phyloP scores from a whole-genome alignment of 306 rosid species.

The Gleditsia sinensis region DNA sequence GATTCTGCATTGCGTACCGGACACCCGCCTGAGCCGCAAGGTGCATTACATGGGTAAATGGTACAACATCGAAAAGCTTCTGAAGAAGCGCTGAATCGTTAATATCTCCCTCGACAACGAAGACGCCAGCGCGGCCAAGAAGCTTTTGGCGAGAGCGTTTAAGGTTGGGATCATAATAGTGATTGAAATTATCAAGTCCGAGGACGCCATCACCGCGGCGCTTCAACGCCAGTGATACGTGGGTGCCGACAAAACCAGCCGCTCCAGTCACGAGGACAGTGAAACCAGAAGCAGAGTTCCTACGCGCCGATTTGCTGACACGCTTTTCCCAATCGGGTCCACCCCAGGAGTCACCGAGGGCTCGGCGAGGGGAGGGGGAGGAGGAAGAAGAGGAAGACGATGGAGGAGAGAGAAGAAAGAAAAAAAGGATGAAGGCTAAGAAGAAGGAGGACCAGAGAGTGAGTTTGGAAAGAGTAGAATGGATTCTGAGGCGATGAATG shows the following conservation, averaged over 20 bases:
- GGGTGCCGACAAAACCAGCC: constrained; percentile 81
- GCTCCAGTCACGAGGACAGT: constrained; percentile 84
- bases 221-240: constrained; percentile 71
- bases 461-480: constrained; percentile 53
- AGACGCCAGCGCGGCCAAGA: constrained; percentile 73
- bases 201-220: constrained; percentile 86
- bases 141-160: constrained; percentile 70
- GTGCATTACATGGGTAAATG: constrained; percentile 85
- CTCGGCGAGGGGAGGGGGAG: constrained; percentile 42
- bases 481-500: constrained; percentile 61
- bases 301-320: constrained; percentile 61
- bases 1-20: constrained; percentile 87
- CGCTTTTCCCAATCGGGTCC: constrained; percentile 79
- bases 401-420: constrained; percentile 45
- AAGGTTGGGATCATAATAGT: constrained; percentile 68
- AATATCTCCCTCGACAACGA: constrained; percentile 82
- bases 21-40: constrained; percentile 92
- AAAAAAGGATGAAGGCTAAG: constrained; percentile 48
- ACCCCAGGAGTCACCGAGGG: constrained; percentile 66
- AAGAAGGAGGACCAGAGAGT: constrained; percentile 65
- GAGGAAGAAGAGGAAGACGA: not conserved
- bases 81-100: constrained; percentile 58
- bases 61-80: constrained; percentile 82
- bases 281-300: constrained; percentile 38
- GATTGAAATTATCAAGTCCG: constrained; percentile 78